Percentiles rank a stretch among this genome's conserved stretches.
Evolutionary conservation across 108 stramenopile genomes (phyloP).

Genomic region (Nannochloropsis oceanica): DNA sequence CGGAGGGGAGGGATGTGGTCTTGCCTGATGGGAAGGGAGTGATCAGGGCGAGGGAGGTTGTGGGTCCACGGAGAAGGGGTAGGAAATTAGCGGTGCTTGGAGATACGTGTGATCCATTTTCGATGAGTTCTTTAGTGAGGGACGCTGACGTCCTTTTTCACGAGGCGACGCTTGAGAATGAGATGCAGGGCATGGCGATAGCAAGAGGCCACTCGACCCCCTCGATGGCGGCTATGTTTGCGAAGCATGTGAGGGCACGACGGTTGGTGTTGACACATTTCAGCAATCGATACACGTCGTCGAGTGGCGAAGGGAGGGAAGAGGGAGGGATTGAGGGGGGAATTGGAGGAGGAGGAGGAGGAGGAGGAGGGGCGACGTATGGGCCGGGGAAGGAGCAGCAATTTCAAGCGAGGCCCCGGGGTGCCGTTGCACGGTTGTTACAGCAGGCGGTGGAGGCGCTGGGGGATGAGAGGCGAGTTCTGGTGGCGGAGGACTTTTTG

Average conservation of each 20-base stretch:
- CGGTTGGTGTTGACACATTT: slow-evolving; percentile 39
- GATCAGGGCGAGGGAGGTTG: background rate
- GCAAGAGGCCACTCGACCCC: slow-evolving; percentile 42
- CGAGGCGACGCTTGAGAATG: slow-evolving; percentile 27
- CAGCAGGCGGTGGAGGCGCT: background rate
- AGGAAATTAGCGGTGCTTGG: slow-evolving; percentile 62
- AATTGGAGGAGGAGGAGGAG: background rate
- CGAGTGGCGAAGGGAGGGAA: background rate
- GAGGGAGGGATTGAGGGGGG: background rate
- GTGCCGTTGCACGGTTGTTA: background rate
- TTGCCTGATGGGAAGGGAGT: background rate
- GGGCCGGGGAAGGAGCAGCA: background rate
- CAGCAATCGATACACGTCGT: slow-evolving; percentile 20
- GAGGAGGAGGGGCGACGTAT: background rate
- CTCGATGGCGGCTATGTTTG: slow-evolving; percentile 35
- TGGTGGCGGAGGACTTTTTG: background rate
- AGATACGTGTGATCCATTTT: slow-evolving; percentile 57
- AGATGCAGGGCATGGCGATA: slow-evolving; percentile 13
- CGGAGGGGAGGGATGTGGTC: background rate
- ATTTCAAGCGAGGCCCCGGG: background rate
- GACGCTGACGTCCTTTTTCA: slow-evolving; percentile 36
- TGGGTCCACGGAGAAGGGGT: background rate
- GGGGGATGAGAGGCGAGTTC: background rate
- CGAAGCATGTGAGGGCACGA: slow-evolving; percentile 22
- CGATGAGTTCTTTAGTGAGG: background rate